Base-by-base conservation (phyloP, 2,329 filamentous ascomycete genomes). In the Neopestalotiopsis sp. region DNA sequence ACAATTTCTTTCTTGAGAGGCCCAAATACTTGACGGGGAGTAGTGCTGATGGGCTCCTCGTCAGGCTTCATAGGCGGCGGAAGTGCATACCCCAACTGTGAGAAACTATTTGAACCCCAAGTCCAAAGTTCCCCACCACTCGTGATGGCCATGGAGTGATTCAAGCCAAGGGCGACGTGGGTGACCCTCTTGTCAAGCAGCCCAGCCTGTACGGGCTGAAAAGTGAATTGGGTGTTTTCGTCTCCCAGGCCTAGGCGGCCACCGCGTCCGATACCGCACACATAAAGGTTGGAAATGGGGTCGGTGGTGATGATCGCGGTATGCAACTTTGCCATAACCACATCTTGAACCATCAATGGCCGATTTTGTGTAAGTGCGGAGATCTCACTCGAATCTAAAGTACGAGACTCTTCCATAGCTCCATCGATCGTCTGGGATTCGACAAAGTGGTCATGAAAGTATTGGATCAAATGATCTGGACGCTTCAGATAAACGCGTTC, bases 121-220 rank as follows among this genome's bases (percentile, higher is more conserved):
- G 94, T 96, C 85, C 94, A 97, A 5, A 97, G 89, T 73, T 97
- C 94, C n/a, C 96, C 95, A 66, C 91, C 87, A n/a, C 90, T 90
- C 3, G 93, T 92, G 5, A 98, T 84, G 1, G 94, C 95, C 78
- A 99, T 86, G 3, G 92, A 93, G 78, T 99, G 96, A 73, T 97
- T 96, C 77, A 97, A 94, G 0, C 96, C 96, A 3, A 99, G 86
- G 1, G 94, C 94, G 61, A 97, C 87, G n/a, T 90, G 88, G 2
- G 88, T 83, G 5, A 98, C 87, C 74, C 90, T 93, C 78, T 91
- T 95, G 65, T 93, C 92, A 1, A 87, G 84, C 4, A 98, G 83
- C 1, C 92, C 92, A 1, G 90, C 90, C 76, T 95, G 91, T 2
- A 99, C 91, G 67, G 94, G 93, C 2, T 90, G 89, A 75, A 97